phyloP scores from a whole-genome alignment of 1,284 basidiomycete species.

The Cystobasidium sp. region DNA sequence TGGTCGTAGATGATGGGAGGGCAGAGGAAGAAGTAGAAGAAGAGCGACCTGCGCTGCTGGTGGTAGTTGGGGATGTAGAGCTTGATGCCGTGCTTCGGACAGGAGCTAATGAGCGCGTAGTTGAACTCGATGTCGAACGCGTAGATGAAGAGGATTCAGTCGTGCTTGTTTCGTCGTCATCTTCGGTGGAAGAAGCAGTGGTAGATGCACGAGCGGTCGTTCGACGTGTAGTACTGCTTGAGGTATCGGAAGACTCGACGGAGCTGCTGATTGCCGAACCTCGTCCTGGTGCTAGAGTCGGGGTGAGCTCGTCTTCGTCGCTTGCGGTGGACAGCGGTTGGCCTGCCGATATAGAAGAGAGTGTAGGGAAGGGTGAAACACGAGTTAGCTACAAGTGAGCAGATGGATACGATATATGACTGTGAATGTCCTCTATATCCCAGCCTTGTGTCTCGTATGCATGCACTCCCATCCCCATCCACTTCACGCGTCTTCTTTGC shows the following conservation, averaged over 20 bases:
- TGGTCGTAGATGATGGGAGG: slow-evolving; percentile 6
- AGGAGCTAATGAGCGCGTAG: slow-evolving; percentile 3
- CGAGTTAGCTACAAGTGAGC: not conserved
- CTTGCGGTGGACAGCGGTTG: slow-evolving; percentile 6
- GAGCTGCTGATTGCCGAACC: not conserved
- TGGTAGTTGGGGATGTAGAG: slow-evolving; percentile 2
- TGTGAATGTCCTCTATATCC: not conserved
- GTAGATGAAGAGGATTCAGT: not conserved
- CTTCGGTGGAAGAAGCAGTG: not conserved
- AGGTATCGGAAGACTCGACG: not conserved
- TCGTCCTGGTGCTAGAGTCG: not conserved
- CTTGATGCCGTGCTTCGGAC: slow-evolving; percentile 14
- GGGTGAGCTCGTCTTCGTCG: slow-evolving; percentile 1
- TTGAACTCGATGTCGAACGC: slow-evolving; percentile 8
- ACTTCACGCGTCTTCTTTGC: not conserved
- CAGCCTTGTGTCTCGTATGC: not conserved
- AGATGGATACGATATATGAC: too few relatives aligned
- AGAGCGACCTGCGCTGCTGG: slow-evolving; percentile 19
- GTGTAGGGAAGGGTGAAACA: not conserved
- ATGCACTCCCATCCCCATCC: not conserved
- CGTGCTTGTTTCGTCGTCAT: not conserved
- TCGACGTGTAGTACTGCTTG: not conserved
- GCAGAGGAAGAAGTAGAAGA: not conserved
- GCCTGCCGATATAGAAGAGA: not conserved
- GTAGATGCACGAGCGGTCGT: not conserved